A percentile compares a stretch with the other conserved stretches of the same genome.
These are phyloP conservation scores for Xylariaceae sp. DNA, from an alignment of 2,329 filamentous ascomycete species.

Conservation along the genomic window DNA sequence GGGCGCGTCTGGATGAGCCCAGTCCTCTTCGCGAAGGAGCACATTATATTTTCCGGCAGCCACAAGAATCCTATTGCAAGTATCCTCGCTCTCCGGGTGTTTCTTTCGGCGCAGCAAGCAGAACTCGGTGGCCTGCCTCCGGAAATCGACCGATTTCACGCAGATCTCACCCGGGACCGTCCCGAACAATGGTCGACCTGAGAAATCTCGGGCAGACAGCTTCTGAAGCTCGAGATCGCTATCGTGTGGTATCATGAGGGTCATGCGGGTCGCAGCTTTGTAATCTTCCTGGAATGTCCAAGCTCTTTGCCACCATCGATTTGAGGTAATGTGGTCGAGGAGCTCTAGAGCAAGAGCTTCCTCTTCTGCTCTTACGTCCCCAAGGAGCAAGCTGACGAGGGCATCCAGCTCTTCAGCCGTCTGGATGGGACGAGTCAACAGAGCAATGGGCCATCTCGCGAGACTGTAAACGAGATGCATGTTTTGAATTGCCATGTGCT, in stretches of 20 bases:
- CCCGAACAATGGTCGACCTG: conserved; percentile 17
- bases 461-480: conserved; percentile 30
- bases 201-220: conserved; percentile 11
- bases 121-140: conserved; percentile 23
- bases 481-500: conserved; percentile 28
- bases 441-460: conserved; percentile 24
- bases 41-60: conserved; percentile 27
- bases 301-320: conserved; percentile 28
- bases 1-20: conserved; percentile 5
- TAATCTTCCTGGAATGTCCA: conserved; percentile 32
- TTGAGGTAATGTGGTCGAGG: conserved; percentile 25
- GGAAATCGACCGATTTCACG: conserved; percentile 25
- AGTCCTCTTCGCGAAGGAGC: conserved; percentile 22
- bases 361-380: conserved; percentile 18
- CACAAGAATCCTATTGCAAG: conserved; percentile 24
- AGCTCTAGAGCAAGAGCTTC: conserved; percentile 21
- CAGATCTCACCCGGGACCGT: conserved; percentile 24
- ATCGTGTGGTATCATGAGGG: conserved; percentile 26
- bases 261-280: conserved; percentile 25
- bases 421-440: conserved; percentile 24
- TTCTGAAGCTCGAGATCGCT: conserved; percentile 22
- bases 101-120: conserved; percentile 24
- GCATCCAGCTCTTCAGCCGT: conserved; percentile 24
- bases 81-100: conserved; percentile 10
- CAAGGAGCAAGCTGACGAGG: conserved; percentile 20